Conservation (phyloP, 2,329 filamentous ascomycete species). For the Chalaropsis thielavioides region DNA sequence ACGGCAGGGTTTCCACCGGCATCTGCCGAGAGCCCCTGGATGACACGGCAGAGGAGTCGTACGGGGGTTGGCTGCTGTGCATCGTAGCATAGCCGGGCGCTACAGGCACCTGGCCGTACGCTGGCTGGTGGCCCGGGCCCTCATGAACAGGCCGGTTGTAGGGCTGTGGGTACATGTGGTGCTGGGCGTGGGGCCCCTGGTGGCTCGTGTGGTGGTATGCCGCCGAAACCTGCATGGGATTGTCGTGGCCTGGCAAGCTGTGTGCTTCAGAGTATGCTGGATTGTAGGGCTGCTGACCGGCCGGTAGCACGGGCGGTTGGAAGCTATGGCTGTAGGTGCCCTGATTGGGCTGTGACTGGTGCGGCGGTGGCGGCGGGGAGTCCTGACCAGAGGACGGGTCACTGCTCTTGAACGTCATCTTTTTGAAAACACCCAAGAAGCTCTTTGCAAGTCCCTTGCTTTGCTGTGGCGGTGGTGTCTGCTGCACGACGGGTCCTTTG, state of each 20-base stretch:
- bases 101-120: neutral
- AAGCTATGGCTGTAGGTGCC: neutral
- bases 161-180: neutral
- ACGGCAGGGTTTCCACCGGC: neutral
- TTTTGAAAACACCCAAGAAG: neutral
- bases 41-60: neutral
- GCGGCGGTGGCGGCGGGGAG: neutral
- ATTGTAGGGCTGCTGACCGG: neutral
- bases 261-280: neutral
- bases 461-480: neutral
- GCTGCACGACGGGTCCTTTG: neutral
- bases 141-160: neutral
- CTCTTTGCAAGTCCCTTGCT: neutral
- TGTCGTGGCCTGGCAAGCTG: neutral
- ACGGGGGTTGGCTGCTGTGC: neutral
- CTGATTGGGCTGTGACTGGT: neutral
- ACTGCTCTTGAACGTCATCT: neutral
- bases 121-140: neutral
- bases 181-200: neutral
- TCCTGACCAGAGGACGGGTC: neutral
- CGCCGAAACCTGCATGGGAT: neutral
- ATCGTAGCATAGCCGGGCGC: neutral
- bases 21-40: neutral
- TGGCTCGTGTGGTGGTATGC: neutral
- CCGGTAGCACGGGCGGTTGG: neutral